A percentile compares a stretch with the other conserved stretches of the same genome.
phyloP scores from a whole-genome alignment of 768 basidiomycete species.

The Kwoniella dejecticola region DNA sequence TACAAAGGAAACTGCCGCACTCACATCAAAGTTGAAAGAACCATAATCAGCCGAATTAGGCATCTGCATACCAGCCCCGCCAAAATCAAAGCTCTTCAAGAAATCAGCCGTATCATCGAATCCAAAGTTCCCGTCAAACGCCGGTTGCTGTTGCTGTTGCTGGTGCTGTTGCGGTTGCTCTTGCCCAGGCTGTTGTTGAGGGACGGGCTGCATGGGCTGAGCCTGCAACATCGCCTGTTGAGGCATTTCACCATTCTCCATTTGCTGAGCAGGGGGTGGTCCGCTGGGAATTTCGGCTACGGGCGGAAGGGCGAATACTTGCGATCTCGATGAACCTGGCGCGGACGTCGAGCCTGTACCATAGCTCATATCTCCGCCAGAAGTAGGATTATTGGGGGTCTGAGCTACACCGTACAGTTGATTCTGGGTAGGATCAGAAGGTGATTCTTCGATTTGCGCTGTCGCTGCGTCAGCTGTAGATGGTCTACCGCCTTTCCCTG shows the following conservation, averaged over 20 bases:
- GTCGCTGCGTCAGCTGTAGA: conserved; percentile 6
- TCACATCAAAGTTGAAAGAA: conserved; percentile 20
- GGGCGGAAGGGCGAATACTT: conserved; percentile 14
- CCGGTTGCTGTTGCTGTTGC: neutral
- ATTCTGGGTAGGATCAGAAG: neutral
- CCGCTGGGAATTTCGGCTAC: neutral
- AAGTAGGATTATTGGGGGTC: conserved; percentile 1
- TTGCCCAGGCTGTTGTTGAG: neutral
- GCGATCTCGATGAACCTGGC: conserved; percentile 19
- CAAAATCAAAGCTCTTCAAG: conserved; percentile 15
- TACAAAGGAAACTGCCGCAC: neutral
- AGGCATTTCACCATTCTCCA: neutral
- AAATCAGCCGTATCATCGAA: conserved; percentile 19
- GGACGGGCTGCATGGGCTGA: too few species aligned
- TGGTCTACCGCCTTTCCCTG: conserved; percentile 15
- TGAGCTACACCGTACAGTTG: conserved; percentile 8
- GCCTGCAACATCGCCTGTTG: too few species aligned
- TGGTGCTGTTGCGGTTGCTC: conserved; percentile 10
- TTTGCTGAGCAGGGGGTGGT: neutral
- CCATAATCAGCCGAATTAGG: conserved; percentile 12
- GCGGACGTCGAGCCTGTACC: conserved; percentile 8
- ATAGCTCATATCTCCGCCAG: conserved; percentile 9
- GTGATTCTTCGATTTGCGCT: conserved; percentile 11
- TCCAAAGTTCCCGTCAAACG: conserved; percentile 2
- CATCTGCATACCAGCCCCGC: neutral